Evolutionary conservation across 2,329 filamentous ascomycete species (phyloP), one percentile per base, ranked within the genome.

Genomic region (Colletotrichum lupini): DNA sequence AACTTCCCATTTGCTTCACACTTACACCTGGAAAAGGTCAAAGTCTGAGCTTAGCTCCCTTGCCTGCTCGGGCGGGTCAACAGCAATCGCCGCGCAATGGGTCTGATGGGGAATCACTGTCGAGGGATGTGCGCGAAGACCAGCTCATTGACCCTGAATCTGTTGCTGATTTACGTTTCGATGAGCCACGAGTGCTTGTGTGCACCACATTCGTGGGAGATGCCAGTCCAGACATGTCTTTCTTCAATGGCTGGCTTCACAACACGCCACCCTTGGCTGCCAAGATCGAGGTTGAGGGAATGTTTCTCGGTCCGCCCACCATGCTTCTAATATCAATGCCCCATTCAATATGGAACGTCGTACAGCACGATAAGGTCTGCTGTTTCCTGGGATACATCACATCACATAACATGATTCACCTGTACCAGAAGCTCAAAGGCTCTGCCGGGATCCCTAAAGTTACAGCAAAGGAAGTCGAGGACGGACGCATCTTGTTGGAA

Each of bases 251-350:
- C 75, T 92, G 91, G 91, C 84, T 92, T n/a, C 87, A 90, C 58
- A 88, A 89, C 75, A 87, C 87, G 1, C 89, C 90, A 1, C 81
- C 87, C 0, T 85, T 89, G 3, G 88, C 88, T 1, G 85, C 88
- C 19, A 90, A 89, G 76, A 89, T 92, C 69, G 85, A 87, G 7
- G 90, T 92, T 5, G 91, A 92, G 78, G 91, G 90, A 76, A 92
- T 92, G 89, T 92, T 92, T 75, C 82, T 92, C 22, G 91, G 91
- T 0, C 91, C 91, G 0, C 90, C 91, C 1, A 92, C 91, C 0
- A 91, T 92, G 84, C 82, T 92, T 9, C 82, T 92, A 35, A 90
- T 92, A 67, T 92, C 91, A 4, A 92, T 92, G 88, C 90, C 91
- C 4, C 85, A 88, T 70, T 85, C 87, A 5, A 85, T 92, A 16